Evolutionary conservation across 345 rosid species (phyloP), one percentile per base, ranked within the genome.

Genomic region (Mallotus nudiflorus): DNA sequence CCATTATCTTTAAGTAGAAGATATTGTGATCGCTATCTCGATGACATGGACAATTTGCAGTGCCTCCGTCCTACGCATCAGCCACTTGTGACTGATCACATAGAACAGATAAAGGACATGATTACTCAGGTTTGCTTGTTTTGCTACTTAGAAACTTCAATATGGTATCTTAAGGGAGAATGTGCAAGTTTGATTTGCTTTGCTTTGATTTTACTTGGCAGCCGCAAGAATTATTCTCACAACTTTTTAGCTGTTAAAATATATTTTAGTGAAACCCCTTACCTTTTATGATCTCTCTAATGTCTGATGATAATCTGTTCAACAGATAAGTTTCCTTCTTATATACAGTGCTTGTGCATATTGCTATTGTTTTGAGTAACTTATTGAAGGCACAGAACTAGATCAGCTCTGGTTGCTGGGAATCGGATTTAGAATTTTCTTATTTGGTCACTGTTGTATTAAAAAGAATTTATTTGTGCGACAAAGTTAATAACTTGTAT

Each of bases 51-150:
- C 62, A 78, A 78, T 63, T 83, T 95, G 55, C 96, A 85, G 83
- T 95, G 97, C 83, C 93, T 92, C 4, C 68, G 48, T 66, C 99
- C 99, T 19, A 92, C 93, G 13, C 84, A 82, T 65, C 86, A 91
- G 85, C 97, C 97, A 11, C 79, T 86, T 14, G 97, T 95, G 15
- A 85, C 97, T 48, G 78, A 78, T 8, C 93, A 92, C 80, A 89
- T 95, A 84, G 88, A 84, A 19, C 83, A 95, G 78, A 92, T 95
- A 24, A 82, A 84, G 53, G 76, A 86, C 69, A 82, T 91, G 96
- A 90, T 94, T 54, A 62, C 78, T 4, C 82, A 78, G 93, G 96
- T 91, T 22, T 20, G 12, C n/a, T 33, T 46, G 6, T 24, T 22
- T 0, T 40, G 0, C 16, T n/a, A n/a, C n/a, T n/a, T n/a, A n/a